These are phyloP conservation scores for Heritiera fomes DNA, from an alignment of 345 rosid species.

Conservation along the genomic window DNA sequence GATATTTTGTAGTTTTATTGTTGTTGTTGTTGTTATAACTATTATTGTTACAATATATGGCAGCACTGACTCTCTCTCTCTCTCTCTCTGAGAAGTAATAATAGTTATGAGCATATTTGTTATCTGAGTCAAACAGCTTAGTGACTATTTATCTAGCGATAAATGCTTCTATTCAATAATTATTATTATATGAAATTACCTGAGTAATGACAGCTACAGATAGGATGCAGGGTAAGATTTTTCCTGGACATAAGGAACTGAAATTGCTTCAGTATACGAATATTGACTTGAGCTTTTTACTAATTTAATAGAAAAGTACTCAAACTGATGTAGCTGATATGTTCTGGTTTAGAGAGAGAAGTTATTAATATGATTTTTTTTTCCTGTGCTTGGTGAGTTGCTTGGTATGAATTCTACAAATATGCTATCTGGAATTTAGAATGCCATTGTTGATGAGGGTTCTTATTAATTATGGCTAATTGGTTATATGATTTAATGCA, in stretches of 20 bases:
- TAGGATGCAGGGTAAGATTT: background rate
- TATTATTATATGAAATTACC: background rate
- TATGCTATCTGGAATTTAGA: background rate
- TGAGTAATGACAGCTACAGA: background rate
- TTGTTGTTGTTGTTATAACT: too few species aligned
- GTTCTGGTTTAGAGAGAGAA: background rate
- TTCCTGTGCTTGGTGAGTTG: background rate
- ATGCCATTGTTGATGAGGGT: background rate
- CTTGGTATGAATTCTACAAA: background rate
- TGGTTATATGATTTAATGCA: background rate
- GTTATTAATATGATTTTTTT: background rate
- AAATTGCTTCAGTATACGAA: background rate
- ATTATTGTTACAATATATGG: background rate
- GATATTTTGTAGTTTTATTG: background rate
- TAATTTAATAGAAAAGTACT: background rate
- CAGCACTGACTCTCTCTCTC: background rate
- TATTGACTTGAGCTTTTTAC: background rate
- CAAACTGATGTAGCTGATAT: background rate
- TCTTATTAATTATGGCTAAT: background rate
- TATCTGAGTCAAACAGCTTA: background rate
- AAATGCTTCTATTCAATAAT: background rate
- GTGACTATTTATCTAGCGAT: background rate
- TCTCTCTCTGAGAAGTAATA: background rate
- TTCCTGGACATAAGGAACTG: background rate
- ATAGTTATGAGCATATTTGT: background rate